These are phyloP conservation scores for Phytomonas sp. DNA, from an alignment of 208 protist genomes.

Conservation along the genomic window DNA sequence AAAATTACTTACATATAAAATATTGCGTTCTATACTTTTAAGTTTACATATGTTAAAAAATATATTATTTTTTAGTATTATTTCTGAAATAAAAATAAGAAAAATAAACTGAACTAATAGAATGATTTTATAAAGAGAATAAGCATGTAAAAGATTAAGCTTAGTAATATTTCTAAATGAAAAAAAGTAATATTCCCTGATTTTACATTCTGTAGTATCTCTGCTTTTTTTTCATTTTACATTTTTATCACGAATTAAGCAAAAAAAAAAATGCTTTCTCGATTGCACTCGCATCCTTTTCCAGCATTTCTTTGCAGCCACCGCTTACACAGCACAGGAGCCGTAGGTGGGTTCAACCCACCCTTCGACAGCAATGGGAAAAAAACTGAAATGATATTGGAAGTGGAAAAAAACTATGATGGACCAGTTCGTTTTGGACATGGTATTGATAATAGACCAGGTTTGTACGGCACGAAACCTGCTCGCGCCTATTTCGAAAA, in stretches of 20 bases:
- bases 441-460: conserved; percentile 53
- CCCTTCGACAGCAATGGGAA: conserved; percentile 10
- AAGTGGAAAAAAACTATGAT: conserved; percentile 17
- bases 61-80: conserved; percentile 1
- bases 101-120: conserved; percentile 1
- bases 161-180: background rate
- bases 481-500: conserved; percentile 60
- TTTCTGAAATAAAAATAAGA: background rate
- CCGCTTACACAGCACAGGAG: background rate
- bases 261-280: conserved; percentile 3
- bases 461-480: conserved; percentile 39
- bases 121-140: conserved; percentile 6
- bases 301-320: background rate
- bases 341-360: conserved; percentile 16
- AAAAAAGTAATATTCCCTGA: conserved; percentile 1
- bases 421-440: conserved; percentile 23
- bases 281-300: background rate
- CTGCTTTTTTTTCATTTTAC: conserved; percentile 10
- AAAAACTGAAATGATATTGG: conserved; percentile 12
- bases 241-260: background rate
- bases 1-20: background rate
- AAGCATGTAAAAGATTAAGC: background rate
- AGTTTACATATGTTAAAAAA: conserved; percentile 1
- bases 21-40: conserved; percentile 6
- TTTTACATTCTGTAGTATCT: conserved; percentile 5